These are phyloP conservation scores for Termitomyces sp. DNA, from an alignment of 768 basidiomycete genomes.

Conservation along the genomic window DNA sequence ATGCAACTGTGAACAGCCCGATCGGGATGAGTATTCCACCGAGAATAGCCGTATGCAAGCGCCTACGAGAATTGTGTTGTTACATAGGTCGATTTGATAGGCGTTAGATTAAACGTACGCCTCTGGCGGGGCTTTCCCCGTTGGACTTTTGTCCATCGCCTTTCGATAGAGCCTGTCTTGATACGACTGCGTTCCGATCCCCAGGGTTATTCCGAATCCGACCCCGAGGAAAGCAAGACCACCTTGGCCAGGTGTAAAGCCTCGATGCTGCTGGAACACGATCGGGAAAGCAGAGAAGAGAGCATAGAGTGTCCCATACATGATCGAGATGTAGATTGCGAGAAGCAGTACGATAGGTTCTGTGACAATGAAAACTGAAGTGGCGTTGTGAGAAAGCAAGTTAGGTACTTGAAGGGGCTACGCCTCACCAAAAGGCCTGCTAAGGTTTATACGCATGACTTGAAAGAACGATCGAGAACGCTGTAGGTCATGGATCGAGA, in stretches of 20 bases:
- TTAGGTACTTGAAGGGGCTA: slow-evolving; percentile 7
- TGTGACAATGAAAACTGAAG: slow-evolving; percentile 53
- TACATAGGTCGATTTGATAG: neutral
- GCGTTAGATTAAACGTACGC: slow-evolving; percentile 35
- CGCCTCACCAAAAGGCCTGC: slow-evolving; percentile 51
- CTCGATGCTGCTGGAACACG: slow-evolving; percentile 52
- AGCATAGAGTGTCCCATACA: slow-evolving; percentile 63
- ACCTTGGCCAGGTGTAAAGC: slow-evolving; percentile 51
- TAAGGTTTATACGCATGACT: slow-evolving; percentile 48
- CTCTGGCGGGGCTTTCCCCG: slow-evolving; percentile 58
- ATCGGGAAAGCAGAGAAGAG: slow-evolving; percentile 64
- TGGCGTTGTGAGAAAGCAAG: slow-evolving; percentile 1
- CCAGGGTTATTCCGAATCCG: slow-evolving; percentile 54
- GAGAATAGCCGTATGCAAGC: slow-evolving; percentile 57
- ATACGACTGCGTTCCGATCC: slow-evolving; percentile 49
- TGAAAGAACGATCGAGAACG: slow-evolving; percentile 41
- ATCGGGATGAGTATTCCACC: slow-evolving; percentile 53
- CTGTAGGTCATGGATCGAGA: slow-evolving; percentile 48
- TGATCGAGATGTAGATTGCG: slow-evolving; percentile 57
- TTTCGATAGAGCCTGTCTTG: slow-evolving; percentile 54
- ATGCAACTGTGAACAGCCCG: slow-evolving; percentile 69
- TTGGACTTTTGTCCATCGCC: slow-evolving; percentile 45
- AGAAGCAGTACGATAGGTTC: slow-evolving; percentile 64
- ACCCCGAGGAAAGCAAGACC: slow-evolving; percentile 67
- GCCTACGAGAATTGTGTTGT: slow-evolving; percentile 29